These are phyloP conservation scores for Suhomyces tanzawaensis DNA, from an alignment of 805 yeast genomes.

Conservation along the genomic window DNA sequence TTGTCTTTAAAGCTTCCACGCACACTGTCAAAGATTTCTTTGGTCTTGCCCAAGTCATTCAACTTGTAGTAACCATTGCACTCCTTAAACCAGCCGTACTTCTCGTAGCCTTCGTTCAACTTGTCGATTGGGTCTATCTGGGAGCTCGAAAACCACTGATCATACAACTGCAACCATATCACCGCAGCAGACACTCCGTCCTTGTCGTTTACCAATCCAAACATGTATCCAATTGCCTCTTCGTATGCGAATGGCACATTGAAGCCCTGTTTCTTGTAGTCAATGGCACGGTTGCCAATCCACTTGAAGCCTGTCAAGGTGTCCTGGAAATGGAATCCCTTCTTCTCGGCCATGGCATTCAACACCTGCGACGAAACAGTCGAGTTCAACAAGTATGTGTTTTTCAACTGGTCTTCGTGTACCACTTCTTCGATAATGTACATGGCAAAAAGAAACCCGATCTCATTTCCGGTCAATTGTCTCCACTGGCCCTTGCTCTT, in stretches of 20 bases:
- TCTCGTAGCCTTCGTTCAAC: conserved; percentile 55
- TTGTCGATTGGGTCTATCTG: conserved; percentile 45
- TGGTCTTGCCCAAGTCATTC: conserved; percentile 50
- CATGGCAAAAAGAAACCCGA: conserved; percentile 81
- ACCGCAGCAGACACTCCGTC: conserved; percentile 86
- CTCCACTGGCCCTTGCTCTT: conserved; percentile 54
- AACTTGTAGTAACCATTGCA: conserved; percentile 83
- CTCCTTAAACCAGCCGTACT: conserved; percentile 80
- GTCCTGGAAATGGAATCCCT: conserved; percentile 66
- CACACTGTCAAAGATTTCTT: conserved; percentile 51
- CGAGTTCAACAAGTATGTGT: conserved; percentile 68
- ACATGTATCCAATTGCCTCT: conserved; percentile 97
- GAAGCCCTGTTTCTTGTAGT: conserved; percentile 60
- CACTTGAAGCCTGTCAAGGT: conserved; percentile 96
- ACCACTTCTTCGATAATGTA: conserved; percentile 44
- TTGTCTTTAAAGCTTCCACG: conserved; percentile 31
- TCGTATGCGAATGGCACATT: conserved; percentile 87
- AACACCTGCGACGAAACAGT: conserved; percentile 91
- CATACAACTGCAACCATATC: conserved; percentile 70
- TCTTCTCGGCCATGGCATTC: conserved; percentile 57
- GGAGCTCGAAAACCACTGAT: conserved; percentile 42
- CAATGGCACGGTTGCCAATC: conserved; percentile 89
- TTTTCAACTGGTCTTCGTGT: conserved; percentile 21
- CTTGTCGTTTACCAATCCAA: conserved; percentile 78
- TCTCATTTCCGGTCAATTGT: conserved; percentile 88